phyloP scores from a whole-genome alignment of 179 eudicot genomes.

The Heliamphora pulchella region DNA sequence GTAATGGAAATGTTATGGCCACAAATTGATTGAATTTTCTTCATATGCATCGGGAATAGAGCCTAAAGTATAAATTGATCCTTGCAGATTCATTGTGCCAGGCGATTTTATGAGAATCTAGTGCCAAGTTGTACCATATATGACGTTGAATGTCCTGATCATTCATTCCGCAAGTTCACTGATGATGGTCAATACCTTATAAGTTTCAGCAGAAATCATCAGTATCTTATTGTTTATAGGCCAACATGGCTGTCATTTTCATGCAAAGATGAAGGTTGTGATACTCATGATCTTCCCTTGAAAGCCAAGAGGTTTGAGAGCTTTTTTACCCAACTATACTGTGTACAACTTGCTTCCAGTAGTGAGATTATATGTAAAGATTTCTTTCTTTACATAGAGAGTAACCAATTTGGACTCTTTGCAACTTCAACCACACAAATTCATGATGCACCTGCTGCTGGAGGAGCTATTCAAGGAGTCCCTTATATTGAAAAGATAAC shows the following conservation, averaged over 20 bases:
- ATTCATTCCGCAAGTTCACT: slow-evolving; percentile 85
- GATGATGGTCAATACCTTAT: slow-evolving; percentile 87
- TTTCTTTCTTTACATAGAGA: slow-evolving; percentile 81
- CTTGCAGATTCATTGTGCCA: slow-evolving; percentile 57
- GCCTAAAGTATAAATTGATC: slow-evolving; percentile 14
- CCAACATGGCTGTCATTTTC: slow-evolving; percentile 84
- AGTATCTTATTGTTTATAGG: slow-evolving; percentile 77
- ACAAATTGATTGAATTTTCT: background rate
- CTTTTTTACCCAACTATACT: slow-evolving; percentile 70
- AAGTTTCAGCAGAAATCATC: slow-evolving; percentile 82
- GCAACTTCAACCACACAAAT: slow-evolving; percentile 92
- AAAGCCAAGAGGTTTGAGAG: slow-evolving; percentile 71
- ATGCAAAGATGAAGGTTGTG: slow-evolving; percentile 55
- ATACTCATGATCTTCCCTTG: slow-evolving; percentile 52
- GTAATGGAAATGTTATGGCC: background rate
- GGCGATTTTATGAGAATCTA: slow-evolving; percentile 86
- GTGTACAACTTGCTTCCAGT: slow-evolving; percentile 64
- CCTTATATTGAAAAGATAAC: slow-evolving; percentile 89
- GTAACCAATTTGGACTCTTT: slow-evolving; percentile 69
- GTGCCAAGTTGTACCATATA: slow-evolving; percentile 79
- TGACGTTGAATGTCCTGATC: slow-evolving; percentile 84
- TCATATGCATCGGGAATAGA: background rate
- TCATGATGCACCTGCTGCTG: slow-evolving; percentile 71
- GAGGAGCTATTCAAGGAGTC: slow-evolving; percentile 79
- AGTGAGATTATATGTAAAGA: slow-evolving; percentile 88